Evolutionary conservation across 1,139 yeast species (phyloP).

Genomic region (Hansenula lynferdii): DNA sequence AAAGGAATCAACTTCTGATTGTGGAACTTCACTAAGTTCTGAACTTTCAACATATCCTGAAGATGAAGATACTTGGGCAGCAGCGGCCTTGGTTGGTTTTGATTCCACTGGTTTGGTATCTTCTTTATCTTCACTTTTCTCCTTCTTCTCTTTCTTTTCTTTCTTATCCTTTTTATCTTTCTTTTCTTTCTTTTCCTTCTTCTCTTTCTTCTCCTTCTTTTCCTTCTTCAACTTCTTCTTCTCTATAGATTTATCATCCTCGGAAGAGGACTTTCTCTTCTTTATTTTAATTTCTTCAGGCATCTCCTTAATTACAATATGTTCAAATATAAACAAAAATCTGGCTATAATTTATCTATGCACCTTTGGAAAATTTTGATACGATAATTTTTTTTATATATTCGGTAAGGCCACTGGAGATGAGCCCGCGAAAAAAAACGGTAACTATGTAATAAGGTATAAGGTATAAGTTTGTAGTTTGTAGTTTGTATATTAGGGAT

Average conservation of each 20-base stretch:
- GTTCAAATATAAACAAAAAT: neutral
- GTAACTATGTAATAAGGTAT: neutral
- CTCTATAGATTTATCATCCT: constrained; percentile 28
- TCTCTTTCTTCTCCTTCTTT: constrained; percentile 42
- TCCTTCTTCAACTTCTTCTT: constrained; percentile 42
- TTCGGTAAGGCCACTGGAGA: neutral
- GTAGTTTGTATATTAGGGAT: neutral
- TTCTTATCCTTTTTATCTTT: constrained; percentile 38
- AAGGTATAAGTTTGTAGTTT: neutral
- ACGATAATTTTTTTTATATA: neutral
- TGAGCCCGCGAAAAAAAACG: too few relatives aligned
- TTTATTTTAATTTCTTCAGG: constrained; percentile 31
- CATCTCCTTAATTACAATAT: constrained; percentile 2
- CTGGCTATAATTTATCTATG: neutral
- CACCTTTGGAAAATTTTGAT: neutral
- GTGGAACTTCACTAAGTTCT: constrained; percentile 33
- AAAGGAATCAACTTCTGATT: constrained; percentile 56
- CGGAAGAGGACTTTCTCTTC: constrained; percentile 38
- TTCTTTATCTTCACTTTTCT: constrained; percentile 29
- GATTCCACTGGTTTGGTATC: neutral
- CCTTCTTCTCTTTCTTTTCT: constrained; percentile 40
- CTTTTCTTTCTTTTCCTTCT: constrained; percentile 38
- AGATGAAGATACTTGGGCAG: constrained; percentile 1
- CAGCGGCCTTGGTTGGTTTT: constrained; percentile 1
- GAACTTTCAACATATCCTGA: constrained; percentile 22